Conservation (phyloP, 331 rosid species). For the Acacia concinna region DNA sequence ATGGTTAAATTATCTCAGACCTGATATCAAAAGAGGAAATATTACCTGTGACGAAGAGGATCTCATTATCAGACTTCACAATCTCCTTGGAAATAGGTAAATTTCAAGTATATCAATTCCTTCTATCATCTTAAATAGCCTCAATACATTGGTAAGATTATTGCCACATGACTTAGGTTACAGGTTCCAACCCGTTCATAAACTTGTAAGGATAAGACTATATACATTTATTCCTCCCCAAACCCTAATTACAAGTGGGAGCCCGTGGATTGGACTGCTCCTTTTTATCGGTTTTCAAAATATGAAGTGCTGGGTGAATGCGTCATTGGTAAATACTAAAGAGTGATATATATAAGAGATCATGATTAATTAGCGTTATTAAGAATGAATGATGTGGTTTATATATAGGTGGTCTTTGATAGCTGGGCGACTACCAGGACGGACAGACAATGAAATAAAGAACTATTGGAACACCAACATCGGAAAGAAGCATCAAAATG, state of each 20-base stretch:
- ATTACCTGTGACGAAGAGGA: conserved; percentile 66
- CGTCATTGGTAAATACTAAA: too few species aligned
- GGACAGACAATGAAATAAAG: conserved; percentile 81
- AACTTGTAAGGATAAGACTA: too few species aligned
- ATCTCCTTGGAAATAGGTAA: conserved; percentile 68
- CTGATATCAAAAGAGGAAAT: conserved; percentile 73
- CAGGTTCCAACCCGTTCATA: too few species aligned
- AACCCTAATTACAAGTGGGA: too few species aligned
- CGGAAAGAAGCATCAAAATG: conserved; percentile 52
- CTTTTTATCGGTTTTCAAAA: too few species aligned
- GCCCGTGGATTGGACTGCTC: too few species aligned
- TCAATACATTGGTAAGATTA: too few species aligned
- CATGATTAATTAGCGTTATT: too few species aligned
- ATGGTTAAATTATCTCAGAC: conserved; percentile 72
- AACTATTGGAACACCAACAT: conserved; percentile 65
- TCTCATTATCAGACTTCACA: conserved; percentile 75
- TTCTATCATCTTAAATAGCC: neutral
- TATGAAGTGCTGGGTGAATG: too few species aligned
- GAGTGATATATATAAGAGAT: too few species aligned
- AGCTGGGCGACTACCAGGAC: conserved; percentile 83
- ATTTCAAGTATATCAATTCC: neutral
- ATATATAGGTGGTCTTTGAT: conserved; percentile 67
- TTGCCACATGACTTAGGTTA: too few species aligned
- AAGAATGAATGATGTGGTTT: neutral
- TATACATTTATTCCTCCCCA: too few species aligned